phyloP scores from a whole-genome alignment of 495 filamentous ascomycete species.

The Apiosordaria backusii region DNA sequence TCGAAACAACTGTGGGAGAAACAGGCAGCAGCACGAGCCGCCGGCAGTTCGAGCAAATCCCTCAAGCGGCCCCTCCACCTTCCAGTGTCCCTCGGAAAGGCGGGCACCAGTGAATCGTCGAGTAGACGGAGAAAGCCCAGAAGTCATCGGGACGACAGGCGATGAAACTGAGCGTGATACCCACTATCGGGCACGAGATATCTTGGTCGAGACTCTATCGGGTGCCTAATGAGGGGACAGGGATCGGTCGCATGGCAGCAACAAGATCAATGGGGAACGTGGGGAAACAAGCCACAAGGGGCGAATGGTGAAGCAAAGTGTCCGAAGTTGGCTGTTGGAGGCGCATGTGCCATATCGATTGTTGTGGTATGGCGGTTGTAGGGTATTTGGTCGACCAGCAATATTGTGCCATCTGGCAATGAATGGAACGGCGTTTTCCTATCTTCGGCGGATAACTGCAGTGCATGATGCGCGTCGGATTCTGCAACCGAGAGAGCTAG shows the following conservation, averaged over 20 bases:
- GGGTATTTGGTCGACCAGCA: slow-evolving; percentile 38
- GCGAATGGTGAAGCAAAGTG: slow-evolving; percentile 22
- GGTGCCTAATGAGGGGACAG: slow-evolving; percentile 19
- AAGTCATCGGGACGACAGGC: slow-evolving; percentile 29
- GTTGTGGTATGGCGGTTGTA: slow-evolving; percentile 25
- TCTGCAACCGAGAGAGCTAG: slow-evolving; percentile 30
- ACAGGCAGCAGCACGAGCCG: slow-evolving; percentile 51
- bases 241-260: slow-evolving; percentile 19
- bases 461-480: slow-evolving; percentile 23
- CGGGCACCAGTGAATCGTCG: slow-evolving; percentile 32
- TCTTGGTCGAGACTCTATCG: slow-evolving; percentile 20
- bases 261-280: slow-evolving; percentile 11
- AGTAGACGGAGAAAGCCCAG: slow-evolving; percentile 30
- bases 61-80: slow-evolving; percentile 55
- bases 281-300: slow-evolving; percentile 15
- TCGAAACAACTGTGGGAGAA: slow-evolving; percentile 54
- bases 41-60: slow-evolving; percentile 44
- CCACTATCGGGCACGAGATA: slow-evolving; percentile 1
- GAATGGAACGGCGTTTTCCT: slow-evolving; percentile 33
- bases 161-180: slow-evolving; percentile 22
- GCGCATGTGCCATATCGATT: slow-evolving; percentile 24
- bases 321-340: slow-evolving; percentile 22
- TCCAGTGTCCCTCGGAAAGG: slow-evolving; percentile 48
- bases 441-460: slow-evolving; percentile 32
- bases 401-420: slow-evolving; percentile 50